phyloP scores from a whole-genome alignment of 2,329 filamentous ascomycete genomes.

The Chaetoscypha palmicola region DNA sequence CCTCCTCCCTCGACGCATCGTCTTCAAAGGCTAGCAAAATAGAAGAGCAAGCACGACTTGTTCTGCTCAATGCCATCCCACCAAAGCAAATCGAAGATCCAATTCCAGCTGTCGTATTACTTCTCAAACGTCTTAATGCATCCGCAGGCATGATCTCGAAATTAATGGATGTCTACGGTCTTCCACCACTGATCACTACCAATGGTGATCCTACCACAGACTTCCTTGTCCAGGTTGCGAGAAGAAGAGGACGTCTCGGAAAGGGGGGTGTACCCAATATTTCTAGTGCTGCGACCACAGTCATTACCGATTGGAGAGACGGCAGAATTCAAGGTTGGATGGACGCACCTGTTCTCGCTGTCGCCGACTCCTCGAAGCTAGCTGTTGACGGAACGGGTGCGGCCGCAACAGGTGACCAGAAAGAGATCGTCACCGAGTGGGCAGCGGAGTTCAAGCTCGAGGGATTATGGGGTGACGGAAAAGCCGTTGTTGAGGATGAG shows the following conservation, averaged over 20 bases:
- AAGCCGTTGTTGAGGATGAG: slow-evolving; percentile 22
- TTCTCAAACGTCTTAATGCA: slow-evolving; percentile 72
- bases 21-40: slow-evolving; percentile 47
- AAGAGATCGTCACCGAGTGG: slow-evolving; percentile 88
- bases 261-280: slow-evolving; percentile 88
- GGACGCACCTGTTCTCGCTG: slow-evolving; percentile 62
- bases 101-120: slow-evolving; percentile 73
- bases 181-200: slow-evolving; percentile 67
- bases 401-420: slow-evolving; percentile 56
- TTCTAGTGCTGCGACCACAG: slow-evolving; percentile 78
- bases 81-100: slow-evolving; percentile 94
- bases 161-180: slow-evolving; percentile 74
- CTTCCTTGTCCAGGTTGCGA: slow-evolving; percentile 89
- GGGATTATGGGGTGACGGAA: slow-evolving; percentile 75
- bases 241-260: slow-evolving; percentile 83
- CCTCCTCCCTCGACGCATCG: slow-evolving; percentile 50
- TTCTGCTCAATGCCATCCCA: slow-evolving; percentile 85
- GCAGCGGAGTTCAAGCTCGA: slow-evolving; percentile 93
- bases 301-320: slow-evolving; percentile 95
- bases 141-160: slow-evolving; percentile 70
- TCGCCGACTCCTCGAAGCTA: slow-evolving; percentile 36
- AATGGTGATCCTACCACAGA: slow-evolving; percentile 76
- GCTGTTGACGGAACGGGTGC: slow-evolving; percentile 34
- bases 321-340: slow-evolving; percentile 91
- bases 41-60: slow-evolving; percentile 74